Evolutionary conservation across 768 basidiomycete genomes (phyloP), one percentile per base, ranked within the genome.

Genomic region (Cystobasidium onofrii): DNA sequence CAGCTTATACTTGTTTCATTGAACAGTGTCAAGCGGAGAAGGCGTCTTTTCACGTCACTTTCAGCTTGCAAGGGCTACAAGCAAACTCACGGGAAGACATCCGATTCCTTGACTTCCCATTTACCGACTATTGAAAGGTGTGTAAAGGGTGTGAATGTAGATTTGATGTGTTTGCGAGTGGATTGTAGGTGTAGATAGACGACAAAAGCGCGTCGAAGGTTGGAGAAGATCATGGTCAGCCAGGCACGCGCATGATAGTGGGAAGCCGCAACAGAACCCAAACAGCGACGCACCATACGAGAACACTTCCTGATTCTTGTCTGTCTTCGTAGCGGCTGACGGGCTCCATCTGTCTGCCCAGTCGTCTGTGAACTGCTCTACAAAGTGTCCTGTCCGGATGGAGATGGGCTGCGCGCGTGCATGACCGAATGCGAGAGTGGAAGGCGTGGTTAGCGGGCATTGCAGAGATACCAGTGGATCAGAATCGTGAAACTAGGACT

Each of bases 271-370:
- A 20, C 46, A n/a, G 46, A 7, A 15, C 39, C 39, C 39, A 6
- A 15, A 39, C 6, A 23, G 64, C 12, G 18, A 65, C 73, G 1
- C 31, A 75, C 74, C 74, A 46, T 75, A 75, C 44, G 88, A 43
- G 43, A 75, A 70, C 3, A 57, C 97, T 85, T 99, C 96, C 76
- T 90, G 88, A 76, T 92, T 91, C 71, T 91, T 91, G 63, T 92
- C 95, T 87, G 95, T 93, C 86, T 98, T 98, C 77, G 93, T 97
- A 9, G 96, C 96, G 81, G 92, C 89, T 3, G 94, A 97, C 43
- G 94, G 88, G 64, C 91, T 92, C 95, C 96, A 99, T 72, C 94
- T 90, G 76, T 89, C 85, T 15, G 88, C 80, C 89, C 92, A 95
- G 83, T 90, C 89, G 62, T 88, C 87, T 20, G 88, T 90, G 86